phyloP scores from a whole-genome alignment of 495 filamentous ascomycete genomes.

The Aspergillus egyptiacus region DNA sequence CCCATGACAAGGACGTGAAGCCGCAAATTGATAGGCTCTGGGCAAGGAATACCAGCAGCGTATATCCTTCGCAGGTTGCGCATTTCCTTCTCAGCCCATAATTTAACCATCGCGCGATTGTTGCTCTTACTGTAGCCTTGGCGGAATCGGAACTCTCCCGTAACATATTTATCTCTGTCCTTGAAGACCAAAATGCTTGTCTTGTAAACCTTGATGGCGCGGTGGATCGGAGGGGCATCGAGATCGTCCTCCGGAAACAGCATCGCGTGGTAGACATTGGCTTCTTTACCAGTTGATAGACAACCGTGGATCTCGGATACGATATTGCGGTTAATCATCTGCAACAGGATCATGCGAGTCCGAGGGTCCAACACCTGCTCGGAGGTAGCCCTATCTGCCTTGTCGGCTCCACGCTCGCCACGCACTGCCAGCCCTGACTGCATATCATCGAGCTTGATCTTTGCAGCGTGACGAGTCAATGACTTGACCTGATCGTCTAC shows the following conservation, averaged over 20 bases:
- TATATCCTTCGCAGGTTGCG: conserved; percentile 82
- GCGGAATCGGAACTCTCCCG: conserved; percentile 80
- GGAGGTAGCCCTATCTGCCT: conserved; percentile 83
- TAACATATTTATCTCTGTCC: conserved; percentile 90
- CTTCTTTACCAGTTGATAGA: conserved; percentile 92
- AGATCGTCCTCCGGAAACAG: conserved; percentile 39
- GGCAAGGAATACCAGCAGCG: conserved; percentile 77
- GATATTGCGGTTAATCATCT: conserved; percentile 84
- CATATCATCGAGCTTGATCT: conserved; percentile 73
- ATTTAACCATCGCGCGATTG: conserved; percentile 90
- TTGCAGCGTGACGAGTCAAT: conserved; percentile 78
- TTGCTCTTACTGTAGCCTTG: conserved; percentile 84
- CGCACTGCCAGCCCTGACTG: conserved; percentile 51
- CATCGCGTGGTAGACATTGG: conserved; percentile 88
- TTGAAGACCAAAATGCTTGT: conserved; percentile 96
- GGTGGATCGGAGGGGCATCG: conserved; percentile 46
- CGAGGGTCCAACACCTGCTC: conserved; percentile 91
- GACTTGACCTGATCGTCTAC: conserved; percentile 84
- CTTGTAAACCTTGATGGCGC: conserved; percentile 98
- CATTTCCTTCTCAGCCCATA: conserved; percentile 99
- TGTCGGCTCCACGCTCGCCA: conserved; percentile 55
- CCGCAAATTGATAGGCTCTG: conserved; percentile 81
- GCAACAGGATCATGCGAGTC: conserved; percentile 88
- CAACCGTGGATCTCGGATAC: conserved; percentile 85
- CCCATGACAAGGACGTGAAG: conserved; percentile 90